A percentile compares a stretch with the other conserved stretches of the same genome.
These are phyloP conservation scores for Solanum chilense DNA, from an alignment of 257 asterid species.

Conservation along the genomic window DNA sequence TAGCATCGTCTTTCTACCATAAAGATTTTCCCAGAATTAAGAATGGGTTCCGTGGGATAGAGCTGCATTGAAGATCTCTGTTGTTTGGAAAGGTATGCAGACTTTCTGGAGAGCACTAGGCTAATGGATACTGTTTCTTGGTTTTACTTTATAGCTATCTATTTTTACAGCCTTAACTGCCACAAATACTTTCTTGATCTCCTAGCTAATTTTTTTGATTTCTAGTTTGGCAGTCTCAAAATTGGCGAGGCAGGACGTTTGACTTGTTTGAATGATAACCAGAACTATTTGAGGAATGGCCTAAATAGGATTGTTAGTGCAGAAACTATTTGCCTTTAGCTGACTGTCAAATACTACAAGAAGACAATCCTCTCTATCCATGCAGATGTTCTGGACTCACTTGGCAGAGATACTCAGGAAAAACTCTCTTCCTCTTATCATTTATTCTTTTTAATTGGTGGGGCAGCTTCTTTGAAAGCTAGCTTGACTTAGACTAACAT, in stretches of 20 bases:
- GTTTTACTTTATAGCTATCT: not conserved
- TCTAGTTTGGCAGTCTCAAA: not conserved
- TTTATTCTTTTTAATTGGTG: not conserved
- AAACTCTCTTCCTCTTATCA: not conserved
- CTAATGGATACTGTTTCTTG: not conserved
- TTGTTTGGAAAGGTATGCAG: not conserved
- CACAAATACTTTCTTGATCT: not conserved
- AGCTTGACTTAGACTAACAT: not conserved
- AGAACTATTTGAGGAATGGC: not conserved
- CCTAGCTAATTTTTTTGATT: not conserved
- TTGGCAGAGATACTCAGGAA: not conserved
- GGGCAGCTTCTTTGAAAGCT: not conserved
- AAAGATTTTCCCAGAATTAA: not conserved
- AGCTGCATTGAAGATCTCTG: not conserved
- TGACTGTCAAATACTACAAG: not conserved
- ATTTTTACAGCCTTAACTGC: not conserved
- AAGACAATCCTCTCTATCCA: not conserved
- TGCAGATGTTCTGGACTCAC: not conserved
- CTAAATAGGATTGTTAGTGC: not conserved
- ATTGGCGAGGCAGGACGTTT: not conserved
- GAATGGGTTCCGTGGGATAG: not conserved
- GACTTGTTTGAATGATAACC: not conserved
- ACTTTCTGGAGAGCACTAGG: not conserved
- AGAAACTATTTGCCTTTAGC: not conserved
- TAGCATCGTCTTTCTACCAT: not conserved